phyloP scores from a whole-genome alignment of 2,329 filamentous ascomycete species.

The Dothideomycetes sp. region DNA sequence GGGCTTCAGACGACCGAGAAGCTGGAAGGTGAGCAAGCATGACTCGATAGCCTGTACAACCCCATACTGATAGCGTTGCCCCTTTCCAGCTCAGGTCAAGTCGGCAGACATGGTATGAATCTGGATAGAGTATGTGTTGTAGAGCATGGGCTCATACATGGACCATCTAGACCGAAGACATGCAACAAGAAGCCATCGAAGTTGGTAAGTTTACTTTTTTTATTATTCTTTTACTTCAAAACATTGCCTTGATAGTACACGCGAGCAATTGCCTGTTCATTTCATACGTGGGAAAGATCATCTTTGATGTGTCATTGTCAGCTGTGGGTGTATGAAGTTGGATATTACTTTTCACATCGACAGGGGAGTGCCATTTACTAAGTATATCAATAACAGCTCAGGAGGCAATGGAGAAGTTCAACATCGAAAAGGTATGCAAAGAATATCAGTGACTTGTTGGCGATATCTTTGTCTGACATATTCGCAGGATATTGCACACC shows the following conservation, averaged over 20 bases:
- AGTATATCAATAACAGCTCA: too few species aligned
- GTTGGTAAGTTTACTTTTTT: slow-evolving; percentile 68
- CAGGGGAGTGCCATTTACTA: too few species aligned
- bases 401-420: slow-evolving; percentile 61
- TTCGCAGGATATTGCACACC: slow-evolving; percentile 77
- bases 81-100: slow-evolving; percentile 77
- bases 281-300: too few species aligned
- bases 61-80: background rate
- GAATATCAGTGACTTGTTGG: slow-evolving; percentile 4
- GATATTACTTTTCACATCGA: too few species aligned
- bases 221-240: too few species aligned
- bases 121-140: slow-evolving; percentile 1
- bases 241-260: too few species aligned
- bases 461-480: slow-evolving; percentile 4
- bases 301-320: too few species aligned
- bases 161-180: slow-evolving; percentile 68
- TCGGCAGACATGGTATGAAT: slow-evolving; percentile 90
- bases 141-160: background rate
- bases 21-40: slow-evolving; percentile 53
- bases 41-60: background rate
- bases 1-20: slow-evolving; percentile 40
- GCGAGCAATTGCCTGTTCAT: too few species aligned
- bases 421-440: slow-evolving; percentile 57
- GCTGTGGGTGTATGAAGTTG: too few species aligned
- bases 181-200: slow-evolving; percentile 93